Evolutionary conservation across 805 yeast species (phyloP).

Genomic region (Monosporozyma solicola): DNA sequence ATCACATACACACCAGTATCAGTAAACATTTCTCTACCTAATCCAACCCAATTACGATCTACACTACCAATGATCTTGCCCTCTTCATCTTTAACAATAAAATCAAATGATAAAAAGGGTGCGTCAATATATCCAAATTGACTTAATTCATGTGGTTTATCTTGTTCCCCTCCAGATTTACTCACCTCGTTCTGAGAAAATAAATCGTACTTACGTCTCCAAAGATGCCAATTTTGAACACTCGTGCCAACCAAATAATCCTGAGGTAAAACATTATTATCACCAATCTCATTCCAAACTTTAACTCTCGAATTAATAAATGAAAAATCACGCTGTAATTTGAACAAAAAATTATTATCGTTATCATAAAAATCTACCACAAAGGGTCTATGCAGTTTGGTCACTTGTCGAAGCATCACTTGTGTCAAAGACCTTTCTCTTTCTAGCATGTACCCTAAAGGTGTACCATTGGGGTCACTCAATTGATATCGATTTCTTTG

Average conservation of each 20-base stretch:
- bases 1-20: constrained; percentile 90
- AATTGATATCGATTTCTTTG: constrained; percentile 78
- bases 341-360: constrained; percentile 49
- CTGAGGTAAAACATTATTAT: constrained; percentile 18
- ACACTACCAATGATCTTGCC: constrained; percentile 63
- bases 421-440: constrained; percentile 63
- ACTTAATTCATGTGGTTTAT: constrained; percentile 37
- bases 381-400: constrained; percentile 80
- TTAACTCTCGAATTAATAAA: constrained; percentile 84
- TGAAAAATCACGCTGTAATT: constrained; percentile 75
- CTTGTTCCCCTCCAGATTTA: constrained; percentile 1
- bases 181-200: constrained; percentile 29
- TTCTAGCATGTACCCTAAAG: constrained; percentile 75
- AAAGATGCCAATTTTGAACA: constrained; percentile 88
- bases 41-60: constrained; percentile 91
- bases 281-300: constrained; percentile 21
- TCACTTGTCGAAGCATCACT: constrained; percentile 72
- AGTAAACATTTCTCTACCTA: constrained; percentile 86
- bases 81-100: constrained; percentile 57
- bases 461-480: constrained; percentile 63
- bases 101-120: constrained; percentile 77
- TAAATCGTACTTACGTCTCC: constrained; percentile 84
- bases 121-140: constrained; percentile 89
- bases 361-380: constrained; percentile 62
- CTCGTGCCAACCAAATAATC: constrained; percentile 67